These are phyloP conservation scores for Bruguiera hainesii DNA, from an alignment of 441 rosid species.

Conservation along the genomic window DNA sequence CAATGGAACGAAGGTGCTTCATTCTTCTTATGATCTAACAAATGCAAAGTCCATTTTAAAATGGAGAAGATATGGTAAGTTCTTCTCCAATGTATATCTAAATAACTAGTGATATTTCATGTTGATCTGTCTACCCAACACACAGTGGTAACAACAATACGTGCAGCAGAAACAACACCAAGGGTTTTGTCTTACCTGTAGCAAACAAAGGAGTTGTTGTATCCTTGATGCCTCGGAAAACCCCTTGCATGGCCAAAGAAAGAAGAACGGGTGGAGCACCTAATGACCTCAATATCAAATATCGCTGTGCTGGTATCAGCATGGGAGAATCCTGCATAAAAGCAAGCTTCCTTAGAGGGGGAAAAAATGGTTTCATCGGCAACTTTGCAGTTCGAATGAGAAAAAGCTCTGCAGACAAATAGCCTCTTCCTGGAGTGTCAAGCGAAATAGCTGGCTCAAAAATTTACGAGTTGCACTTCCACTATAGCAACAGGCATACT, in stretches of 20 bases:
- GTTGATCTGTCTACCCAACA: slow-evolving; percentile 4
- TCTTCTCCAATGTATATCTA: no score
- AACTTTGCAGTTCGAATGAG: background rate
- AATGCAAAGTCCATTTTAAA: no score
- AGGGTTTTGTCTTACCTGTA: slow-evolving; percentile 28
- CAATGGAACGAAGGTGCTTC: no score
- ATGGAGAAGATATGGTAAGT: no score
- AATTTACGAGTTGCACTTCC: background rate
- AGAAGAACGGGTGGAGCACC: slow-evolving; percentile 62
- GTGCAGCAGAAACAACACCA: background rate
- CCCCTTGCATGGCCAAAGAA: slow-evolving; percentile 53
- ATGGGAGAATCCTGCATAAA: slow-evolving; percentile 67
- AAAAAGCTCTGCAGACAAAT: background rate
- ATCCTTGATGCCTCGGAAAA: slow-evolving; percentile 53
- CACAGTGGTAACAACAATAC: background rate
- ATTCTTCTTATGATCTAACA: no score
- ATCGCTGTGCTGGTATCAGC: slow-evolving; percentile 67
- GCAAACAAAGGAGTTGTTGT: slow-evolving; percentile 51
- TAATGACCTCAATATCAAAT: slow-evolving; percentile 53
- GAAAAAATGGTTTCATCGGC: background rate
- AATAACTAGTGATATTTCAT: background rate
- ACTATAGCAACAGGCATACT: background rate
- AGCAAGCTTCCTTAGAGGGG: background rate
- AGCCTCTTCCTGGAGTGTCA: background rate
- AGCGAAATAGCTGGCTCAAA: background rate